Percentiles rank a stretch among this genome's conserved stretches.
Evolutionary conservation across 2,329 filamentous ascomycete species (phyloP).

Genomic region (Fusarium sp.): DNA sequence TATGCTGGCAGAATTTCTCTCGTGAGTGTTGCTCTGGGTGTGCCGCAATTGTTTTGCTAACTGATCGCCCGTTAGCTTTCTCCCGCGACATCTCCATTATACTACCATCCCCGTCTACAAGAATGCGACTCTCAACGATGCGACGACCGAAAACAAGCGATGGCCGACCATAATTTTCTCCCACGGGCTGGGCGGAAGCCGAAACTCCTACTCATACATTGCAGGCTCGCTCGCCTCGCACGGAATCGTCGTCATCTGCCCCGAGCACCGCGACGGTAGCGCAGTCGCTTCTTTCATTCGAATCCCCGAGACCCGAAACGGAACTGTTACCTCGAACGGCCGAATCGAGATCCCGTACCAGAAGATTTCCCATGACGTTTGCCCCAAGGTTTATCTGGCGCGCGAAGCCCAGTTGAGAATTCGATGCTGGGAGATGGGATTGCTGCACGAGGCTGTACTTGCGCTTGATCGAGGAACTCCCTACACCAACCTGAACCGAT

Average conservation of each 20-base stretch:
- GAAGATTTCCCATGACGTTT: constrained; percentile 71
- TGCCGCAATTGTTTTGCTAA: background rate
- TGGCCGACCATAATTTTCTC: constrained; percentile 91
- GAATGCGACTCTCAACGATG: constrained; percentile 72
- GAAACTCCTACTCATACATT: constrained; percentile 88
- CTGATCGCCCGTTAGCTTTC: constrained; percentile 58
- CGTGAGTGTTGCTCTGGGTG: constrained; percentile 57
- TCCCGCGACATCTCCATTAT: constrained; percentile 79
- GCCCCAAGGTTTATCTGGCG: constrained; percentile 72
- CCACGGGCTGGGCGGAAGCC: constrained; percentile 83
- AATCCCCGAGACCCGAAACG: constrained; percentile 62
- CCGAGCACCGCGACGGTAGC: constrained; percentile 87
- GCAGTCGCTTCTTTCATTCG: constrained; percentile 80
- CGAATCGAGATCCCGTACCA: constrained; percentile 60
- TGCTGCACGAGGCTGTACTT: constrained; percentile 75
- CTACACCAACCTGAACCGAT: constrained; percentile 66
- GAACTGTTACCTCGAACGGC: constrained; percentile 38
- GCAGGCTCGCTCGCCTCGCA: constrained; percentile 83
- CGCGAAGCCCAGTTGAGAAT: constrained; percentile 80
- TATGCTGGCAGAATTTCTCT: constrained; percentile 68
- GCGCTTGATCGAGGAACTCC: constrained; percentile 70
- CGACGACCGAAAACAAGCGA: constrained; percentile 61
- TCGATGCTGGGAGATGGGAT: constrained; percentile 81
- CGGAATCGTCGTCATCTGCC: constrained; percentile 82
- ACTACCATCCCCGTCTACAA: constrained; percentile 78